These are phyloP conservation scores for Magnolia officinalis DNA, from an alignment of 164 flowering plant species.

Conservation along the genomic window DNA sequence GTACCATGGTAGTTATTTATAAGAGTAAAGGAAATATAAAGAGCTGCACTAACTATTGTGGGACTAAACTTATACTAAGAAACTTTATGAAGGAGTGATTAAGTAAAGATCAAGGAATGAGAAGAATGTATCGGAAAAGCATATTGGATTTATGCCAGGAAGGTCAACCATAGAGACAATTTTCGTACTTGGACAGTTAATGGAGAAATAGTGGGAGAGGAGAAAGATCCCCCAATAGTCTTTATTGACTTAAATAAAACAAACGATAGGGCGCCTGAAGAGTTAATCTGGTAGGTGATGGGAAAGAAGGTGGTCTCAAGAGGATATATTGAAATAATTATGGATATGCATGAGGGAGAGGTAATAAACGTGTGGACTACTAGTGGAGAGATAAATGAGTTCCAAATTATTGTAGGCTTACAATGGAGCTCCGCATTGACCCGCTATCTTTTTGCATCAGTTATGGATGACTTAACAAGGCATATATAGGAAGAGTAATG, in stretches of 20 bases:
- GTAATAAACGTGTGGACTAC: not conserved
- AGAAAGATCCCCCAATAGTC: not conserved
- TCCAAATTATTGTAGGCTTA: not conserved
- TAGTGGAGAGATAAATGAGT: not conserved
- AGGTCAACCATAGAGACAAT: not conserved
- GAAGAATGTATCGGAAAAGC: not conserved
- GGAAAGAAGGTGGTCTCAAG: not conserved
- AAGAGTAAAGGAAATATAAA: not conserved
- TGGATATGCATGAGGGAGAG: not conserved
- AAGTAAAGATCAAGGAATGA: not conserved
- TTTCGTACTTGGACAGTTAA: not conserved
- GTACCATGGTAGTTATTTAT: not conserved
- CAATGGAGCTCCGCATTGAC: not conserved
- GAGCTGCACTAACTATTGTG: not conserved
- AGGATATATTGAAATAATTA: no score
- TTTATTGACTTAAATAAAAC: not conserved
- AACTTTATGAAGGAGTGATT: not conserved
- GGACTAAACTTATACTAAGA: not conserved
- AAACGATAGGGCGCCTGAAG: not conserved
- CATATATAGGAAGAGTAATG: not conserved
- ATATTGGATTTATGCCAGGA: not conserved
- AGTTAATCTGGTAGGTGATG: not conserved
- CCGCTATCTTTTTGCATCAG: not conserved
- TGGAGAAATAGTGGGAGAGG: not conserved
- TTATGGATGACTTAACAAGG: not conserved